A percentile compares a stretch with the other conserved stretches of the same genome.
These are phyloP conservation scores for Cyberlindnera maclurae DNA, from an alignment of 805 yeast genomes.

Conservation along the genomic window DNA sequence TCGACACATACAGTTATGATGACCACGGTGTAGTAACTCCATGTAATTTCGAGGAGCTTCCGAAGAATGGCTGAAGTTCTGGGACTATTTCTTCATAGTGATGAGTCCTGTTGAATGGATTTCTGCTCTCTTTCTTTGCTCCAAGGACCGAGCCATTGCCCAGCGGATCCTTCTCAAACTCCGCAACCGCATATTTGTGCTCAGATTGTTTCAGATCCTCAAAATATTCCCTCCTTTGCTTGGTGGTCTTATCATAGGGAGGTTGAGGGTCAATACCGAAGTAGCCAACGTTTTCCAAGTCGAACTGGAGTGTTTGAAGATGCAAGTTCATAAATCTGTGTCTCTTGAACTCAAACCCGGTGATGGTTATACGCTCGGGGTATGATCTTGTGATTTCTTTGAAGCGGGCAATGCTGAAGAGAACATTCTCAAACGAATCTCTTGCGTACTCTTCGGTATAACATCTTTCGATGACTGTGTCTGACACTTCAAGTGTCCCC, in stretches of 20 bases:
- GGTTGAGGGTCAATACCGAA: constrained; percentile 55
- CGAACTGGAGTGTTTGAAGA: constrained; percentile 41
- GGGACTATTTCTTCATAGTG: constrained; percentile 26
- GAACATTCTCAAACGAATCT: constrained; percentile 73
- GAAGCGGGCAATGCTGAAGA: constrained; percentile 52
- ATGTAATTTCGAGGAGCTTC: not conserved
- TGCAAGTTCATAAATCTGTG: constrained; percentile 51
- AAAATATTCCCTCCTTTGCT: constrained; percentile 33
- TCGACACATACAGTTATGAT: not conserved
- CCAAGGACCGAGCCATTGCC: constrained; percentile 41
- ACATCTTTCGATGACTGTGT: constrained; percentile 20
- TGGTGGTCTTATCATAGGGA: constrained; percentile 17
- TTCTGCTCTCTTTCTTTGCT: constrained; percentile 44
- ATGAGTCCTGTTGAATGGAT: constrained; percentile 45
- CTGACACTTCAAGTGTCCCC: not conserved
- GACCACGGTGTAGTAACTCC: constrained; percentile 7
- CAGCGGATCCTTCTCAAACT: constrained; percentile 49
- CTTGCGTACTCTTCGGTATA: constrained; percentile 65
- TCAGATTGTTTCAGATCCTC: constrained; percentile 43
- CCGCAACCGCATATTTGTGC: constrained; percentile 42
- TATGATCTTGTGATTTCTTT: constrained; percentile 37
- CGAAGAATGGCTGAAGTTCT: constrained; percentile 10
- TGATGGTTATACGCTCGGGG: constrained; percentile 48
- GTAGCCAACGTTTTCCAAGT: constrained; percentile 34
- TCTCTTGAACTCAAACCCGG: constrained; percentile 72